Base-by-base conservation (phyloP, 139 green algal genomes). In the Picochlorum sp. region DNA sequence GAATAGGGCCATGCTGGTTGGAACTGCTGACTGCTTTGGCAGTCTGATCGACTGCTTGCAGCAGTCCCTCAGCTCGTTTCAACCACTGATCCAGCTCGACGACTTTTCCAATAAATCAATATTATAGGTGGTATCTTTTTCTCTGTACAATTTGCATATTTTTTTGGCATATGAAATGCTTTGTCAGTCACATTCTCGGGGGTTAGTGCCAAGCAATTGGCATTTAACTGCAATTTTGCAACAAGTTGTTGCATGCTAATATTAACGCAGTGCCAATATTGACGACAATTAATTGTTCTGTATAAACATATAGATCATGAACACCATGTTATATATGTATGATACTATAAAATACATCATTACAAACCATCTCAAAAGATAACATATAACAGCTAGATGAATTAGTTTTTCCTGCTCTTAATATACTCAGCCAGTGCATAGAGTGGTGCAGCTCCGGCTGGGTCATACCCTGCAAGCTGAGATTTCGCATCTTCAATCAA, bases 391-490 rank as follows among this genome's bases (percentile, higher is more conserved):
- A 47, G 39, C 24, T 59, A 22, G n/a, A 30, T 33, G 16, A 22
- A 41, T 61, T 52, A 99, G 67, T 96, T 98, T 47, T 93, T 85
- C 14, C 93, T 70, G 45, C 83, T 81, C 13, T 79, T 75, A 69
- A 99, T 98, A 87, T 93, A 99, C 56, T 96, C 85, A 6, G 93
- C 93, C 5, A 99, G 70, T 0, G 83, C 87, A 14, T 93, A 61
- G 13, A 99, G 68, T 1, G 93, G 93, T 20, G 83, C 86, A 0
- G 85, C 79, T 45, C 82, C 83, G 8, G 59, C 58, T 7, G 68
- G 39, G 43, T 93, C 79, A 64, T 94, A 99, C 18, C 55, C 65
- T 2, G 73, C 57, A 20, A 99, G 81, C 69, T 92, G 75, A 18
- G 50, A 62, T 64, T 96, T 97, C 31, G 93, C 93, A 36, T 93